Conservation (phyloP, 2,329 filamentous ascomycete genomes). For the Verticillium tricorpus region DNA sequence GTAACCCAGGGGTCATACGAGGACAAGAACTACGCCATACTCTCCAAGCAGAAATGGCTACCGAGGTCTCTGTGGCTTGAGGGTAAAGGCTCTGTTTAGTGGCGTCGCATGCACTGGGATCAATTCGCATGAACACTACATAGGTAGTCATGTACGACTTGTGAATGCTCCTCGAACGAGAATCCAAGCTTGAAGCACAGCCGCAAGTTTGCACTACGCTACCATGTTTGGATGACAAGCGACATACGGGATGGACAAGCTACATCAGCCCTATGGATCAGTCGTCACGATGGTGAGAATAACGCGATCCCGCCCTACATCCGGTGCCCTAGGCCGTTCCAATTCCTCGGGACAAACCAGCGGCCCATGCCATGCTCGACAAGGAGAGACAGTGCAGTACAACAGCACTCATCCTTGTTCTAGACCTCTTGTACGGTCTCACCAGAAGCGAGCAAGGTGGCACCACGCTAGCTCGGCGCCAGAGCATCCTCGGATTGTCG, state of each 20-base stretch:
- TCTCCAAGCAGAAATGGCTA: no score
- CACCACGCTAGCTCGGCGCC: background rate
- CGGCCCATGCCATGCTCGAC: no score
- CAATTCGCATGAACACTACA: no score
- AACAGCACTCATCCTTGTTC: background rate
- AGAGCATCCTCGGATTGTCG: background rate
- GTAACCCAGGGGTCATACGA: no score
- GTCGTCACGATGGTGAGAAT: background rate
- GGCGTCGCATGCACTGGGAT: no score
- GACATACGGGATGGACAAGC: background rate
- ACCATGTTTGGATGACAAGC: background rate
- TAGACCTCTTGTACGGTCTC: background rate
- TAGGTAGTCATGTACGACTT: no score
- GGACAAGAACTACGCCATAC: no score
- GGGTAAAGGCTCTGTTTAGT: no score
- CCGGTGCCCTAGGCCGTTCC: background rate
- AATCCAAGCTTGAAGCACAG: no score
- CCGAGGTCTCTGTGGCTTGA: no score
- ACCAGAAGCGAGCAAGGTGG: background rate
- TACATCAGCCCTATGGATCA: background rate
- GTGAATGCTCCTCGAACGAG: no score
- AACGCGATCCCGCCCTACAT: background rate
- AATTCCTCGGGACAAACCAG: background rate
- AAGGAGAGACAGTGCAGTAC: background rate
- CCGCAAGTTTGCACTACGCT: no score